Base-by-base conservation (phyloP, 2,329 filamentous ascomycete species). In the Delphinella strobiligena region DNA sequence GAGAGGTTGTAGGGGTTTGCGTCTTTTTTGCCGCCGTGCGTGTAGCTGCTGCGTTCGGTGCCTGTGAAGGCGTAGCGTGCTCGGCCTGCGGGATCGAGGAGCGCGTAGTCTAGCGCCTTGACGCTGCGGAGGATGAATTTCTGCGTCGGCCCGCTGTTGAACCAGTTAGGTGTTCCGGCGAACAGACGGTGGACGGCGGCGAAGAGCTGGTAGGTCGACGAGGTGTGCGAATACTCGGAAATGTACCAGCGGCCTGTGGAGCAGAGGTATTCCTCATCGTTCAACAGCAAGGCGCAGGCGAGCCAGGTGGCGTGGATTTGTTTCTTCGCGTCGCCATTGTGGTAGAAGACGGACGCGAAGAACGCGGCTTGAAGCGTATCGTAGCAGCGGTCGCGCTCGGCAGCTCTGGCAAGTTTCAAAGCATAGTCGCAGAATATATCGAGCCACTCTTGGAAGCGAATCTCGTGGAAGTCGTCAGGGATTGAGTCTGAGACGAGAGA, bases 41-140 rank as follows among this genome's bases (percentile, higher is more conserved):
- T 59, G 40, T 61, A 58, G 19, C 63, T 60, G 60, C 19, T 65
- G 51, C 14, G 60, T 33, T 60, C 56, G 35, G 50, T 51, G 10
- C 50, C 49, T 15, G 52, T 53, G 45, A 64, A 64, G n/a, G 59
- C 60, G 47, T 60, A 63, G 35, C 49, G 54, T 1, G 63, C 50
- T 11, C 71, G 66, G 18, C 68, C 62, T 11, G 69, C 63, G 11
- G 72, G 66, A 2, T 67, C 64, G 2, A 80, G 66, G 3, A 82
- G 67, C 4, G 67, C 64, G 46, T 74, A 80, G 59, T 98, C 91
- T 66, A 93, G 83, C 3, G 78, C 77, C 59, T 93, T 93, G 61
- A 98, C 84, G 61, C 93, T 86, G 4, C 91, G 79, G 42, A 95
- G 69, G 52, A 96, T 78, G 54, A 84, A 93, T 58, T 96, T 96